Conservation (phyloP, 2,329 filamentous ascomycete genomes). For the Diaporthe humulicola region DNA sequence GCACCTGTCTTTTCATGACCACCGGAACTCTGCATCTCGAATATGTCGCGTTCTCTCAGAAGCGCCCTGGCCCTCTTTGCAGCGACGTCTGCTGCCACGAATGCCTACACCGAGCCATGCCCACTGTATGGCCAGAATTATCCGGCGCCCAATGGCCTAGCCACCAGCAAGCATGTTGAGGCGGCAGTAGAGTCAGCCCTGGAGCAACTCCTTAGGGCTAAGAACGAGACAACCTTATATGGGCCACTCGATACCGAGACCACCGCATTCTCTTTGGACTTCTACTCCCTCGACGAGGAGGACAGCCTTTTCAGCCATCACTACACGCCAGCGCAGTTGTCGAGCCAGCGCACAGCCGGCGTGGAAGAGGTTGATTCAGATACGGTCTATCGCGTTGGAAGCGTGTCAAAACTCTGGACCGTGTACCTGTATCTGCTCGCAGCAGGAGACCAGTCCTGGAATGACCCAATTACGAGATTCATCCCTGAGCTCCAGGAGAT, state of each 20-base stretch:
- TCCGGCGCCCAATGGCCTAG: conserved; percentile 10
- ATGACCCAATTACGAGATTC: conserved; percentile 56
- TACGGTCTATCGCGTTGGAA: conserved; percentile 56
- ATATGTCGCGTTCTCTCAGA: neutral
- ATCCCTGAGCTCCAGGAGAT: conserved; percentile 54
- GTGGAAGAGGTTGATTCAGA: conserved; percentile 48
- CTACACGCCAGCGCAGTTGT: conserved; percentile 41
- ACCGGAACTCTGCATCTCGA: neutral
- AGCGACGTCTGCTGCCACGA: conserved; percentile 1
- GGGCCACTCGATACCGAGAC: conserved; percentile 19
- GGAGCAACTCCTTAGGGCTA: conserved; percentile 1
- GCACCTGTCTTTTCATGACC: no score
- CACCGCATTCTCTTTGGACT: conserved; percentile 38
- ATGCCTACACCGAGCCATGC: conserved; percentile 10
- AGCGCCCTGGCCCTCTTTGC: neutral
- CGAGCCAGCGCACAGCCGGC: conserved; percentile 41
- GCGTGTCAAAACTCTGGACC: conserved; percentile 60
- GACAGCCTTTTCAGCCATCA: conserved; percentile 45
- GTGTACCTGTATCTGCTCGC: conserved; percentile 57
- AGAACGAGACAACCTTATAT: conserved; percentile 6
- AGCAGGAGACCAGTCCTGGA: conserved; percentile 54
- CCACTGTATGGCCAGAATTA: conserved; percentile 29
- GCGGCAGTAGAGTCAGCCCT: conserved; percentile 3
- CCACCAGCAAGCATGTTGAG: conserved; percentile 1
- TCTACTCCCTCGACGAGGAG: conserved; percentile 40